Base-by-base conservation (phyloP, 805 yeast species). In the Wickerhamia fluorescens region DNA sequence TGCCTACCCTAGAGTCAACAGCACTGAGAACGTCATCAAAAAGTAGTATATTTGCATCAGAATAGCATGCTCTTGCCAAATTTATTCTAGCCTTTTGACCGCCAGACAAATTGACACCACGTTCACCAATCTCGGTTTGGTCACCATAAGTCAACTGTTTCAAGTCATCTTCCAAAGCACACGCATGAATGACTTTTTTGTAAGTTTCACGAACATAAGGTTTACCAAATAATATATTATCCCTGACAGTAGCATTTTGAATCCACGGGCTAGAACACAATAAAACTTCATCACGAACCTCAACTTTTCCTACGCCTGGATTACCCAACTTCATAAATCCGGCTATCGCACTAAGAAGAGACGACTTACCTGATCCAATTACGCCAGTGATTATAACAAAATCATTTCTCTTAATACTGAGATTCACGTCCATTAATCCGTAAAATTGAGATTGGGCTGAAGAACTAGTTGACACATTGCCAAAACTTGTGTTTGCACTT, bases 61-160 rank as follows among this genome's bases (percentile, higher is more conserved):
- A 43, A 41, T 63, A 63, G 18, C 50, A 56, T 5, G 68, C 66
- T 43, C 69, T 53, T 13, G 69, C 69, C 45, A 63, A 53, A 40
- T 55, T 60, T 28, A 63, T 56, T 42, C 69, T 46, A 14, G 69
- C 68, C 40, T 61, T 61, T 44, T 63, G 69, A 11, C 69, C 69
- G 15, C 69, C 69, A 20, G 67, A 60, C 24, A 63, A 51, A 1
- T 65, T 63, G 28, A 62, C 49, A 31, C 69, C 69, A 34, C 65
- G 49, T 43, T 63, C 69, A 29, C 69, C 68, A 31, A 63, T 58
- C 41, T 63, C 68, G 12, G 68, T 62, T 25, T 41, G 32, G 40
- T 63, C 69, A 9, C 56, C 49, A 20, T 57, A 58, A 4, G 62
- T 60, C 28, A 63, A 49, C 15, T 33, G 35, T 7, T 32, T 36